Conservation (phyloP, 139 green algal genomes). For the Ettlia oleoabundans region DNA sequence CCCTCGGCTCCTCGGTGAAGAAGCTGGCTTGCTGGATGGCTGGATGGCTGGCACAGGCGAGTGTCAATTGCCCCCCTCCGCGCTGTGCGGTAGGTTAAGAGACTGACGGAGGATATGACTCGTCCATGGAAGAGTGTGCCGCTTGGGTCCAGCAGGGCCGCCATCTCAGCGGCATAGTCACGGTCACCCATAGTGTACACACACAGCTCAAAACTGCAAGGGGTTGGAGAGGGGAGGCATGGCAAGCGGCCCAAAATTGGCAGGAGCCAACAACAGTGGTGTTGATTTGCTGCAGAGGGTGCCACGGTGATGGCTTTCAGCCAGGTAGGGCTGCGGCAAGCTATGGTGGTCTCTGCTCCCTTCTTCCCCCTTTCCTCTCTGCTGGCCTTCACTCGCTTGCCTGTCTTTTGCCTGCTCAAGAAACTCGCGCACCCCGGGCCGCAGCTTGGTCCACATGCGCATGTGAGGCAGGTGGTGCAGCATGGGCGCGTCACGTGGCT, state of each 20-base stretch:
- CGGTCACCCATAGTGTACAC: constrained; percentile 98
- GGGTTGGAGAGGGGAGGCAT: neutral
- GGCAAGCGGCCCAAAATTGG: neutral
- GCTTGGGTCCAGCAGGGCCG: constrained; percentile 80
- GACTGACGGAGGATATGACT: constrained; percentile 63
- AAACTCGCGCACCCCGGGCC: constrained; percentile 78
- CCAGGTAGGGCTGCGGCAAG: too few relatives aligned
- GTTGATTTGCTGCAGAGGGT: neutral
- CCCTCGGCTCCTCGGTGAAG: too few relatives aligned
- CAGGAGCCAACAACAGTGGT: neutral
- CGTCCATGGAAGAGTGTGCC: constrained; percentile 72
- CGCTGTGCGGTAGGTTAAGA: too few relatives aligned
- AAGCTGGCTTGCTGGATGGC: too few relatives aligned
- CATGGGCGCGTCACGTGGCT: constrained; percentile 20
- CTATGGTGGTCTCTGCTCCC: too few relatives aligned
- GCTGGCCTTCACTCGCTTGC: neutral
- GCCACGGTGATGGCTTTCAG: neutral
- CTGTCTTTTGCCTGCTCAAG: constrained; percentile 50
- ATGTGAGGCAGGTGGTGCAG: constrained; percentile 78
- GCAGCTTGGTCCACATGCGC: constrained; percentile 94
- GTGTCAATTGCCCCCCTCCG: too few relatives aligned
- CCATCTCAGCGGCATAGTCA: constrained; percentile 87
- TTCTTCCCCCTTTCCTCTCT: too few relatives aligned
- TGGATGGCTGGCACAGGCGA: too few relatives aligned
- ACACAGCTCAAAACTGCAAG: constrained; percentile 79